These are phyloP conservation scores for Lumnitzera littorea DNA, from an alignment of 345 rosid species.

Conservation along the genomic window DNA sequence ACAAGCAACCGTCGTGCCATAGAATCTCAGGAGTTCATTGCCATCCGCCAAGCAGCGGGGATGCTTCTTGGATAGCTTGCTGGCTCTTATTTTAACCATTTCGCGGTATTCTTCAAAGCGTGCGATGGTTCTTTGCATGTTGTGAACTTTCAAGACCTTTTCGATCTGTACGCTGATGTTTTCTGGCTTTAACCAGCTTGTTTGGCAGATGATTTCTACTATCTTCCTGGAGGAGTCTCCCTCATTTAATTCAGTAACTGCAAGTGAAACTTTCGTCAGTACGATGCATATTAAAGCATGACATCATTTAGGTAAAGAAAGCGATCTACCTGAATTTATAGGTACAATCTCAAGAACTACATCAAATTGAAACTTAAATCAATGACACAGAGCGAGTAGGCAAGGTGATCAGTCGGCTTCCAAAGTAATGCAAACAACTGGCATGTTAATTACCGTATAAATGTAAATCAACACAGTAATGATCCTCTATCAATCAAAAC, in stretches of 20 bases:
- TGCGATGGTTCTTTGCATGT: constrained; percentile 38
- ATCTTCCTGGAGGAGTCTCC: constrained; percentile 63
- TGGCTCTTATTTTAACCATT: constrained; percentile 44
- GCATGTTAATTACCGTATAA: background rate
- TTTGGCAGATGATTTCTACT: constrained; percentile 57
- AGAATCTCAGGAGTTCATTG: constrained; percentile 61
- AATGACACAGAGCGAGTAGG: background rate
- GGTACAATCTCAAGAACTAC: background rate
- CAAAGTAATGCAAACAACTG: background rate
- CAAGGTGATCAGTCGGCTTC: too few species aligned
- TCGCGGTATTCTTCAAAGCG: constrained; percentile 61
- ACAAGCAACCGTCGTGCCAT: constrained; percentile 44
- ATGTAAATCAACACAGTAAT: background rate
- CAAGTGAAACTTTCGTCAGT: background rate
- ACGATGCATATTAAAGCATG: background rate
- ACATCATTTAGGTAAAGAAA: background rate
- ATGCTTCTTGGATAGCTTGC: constrained; percentile 40
- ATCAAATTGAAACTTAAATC: background rate
- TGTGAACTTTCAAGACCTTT: constrained; percentile 46
- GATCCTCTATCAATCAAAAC: too few species aligned
- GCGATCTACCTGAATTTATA: background rate
- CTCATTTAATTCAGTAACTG: constrained; percentile 50
- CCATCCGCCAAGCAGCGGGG: constrained; percentile 77
- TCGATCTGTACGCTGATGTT: constrained; percentile 14
- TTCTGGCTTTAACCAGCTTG: constrained; percentile 22